Percentiles rank a stretch among this genome's conserved stretches.
Evolutionary conservation across 2,329 filamentous ascomycete genomes (phyloP).

Genomic region (Bipolaris sorokiniana): DNA sequence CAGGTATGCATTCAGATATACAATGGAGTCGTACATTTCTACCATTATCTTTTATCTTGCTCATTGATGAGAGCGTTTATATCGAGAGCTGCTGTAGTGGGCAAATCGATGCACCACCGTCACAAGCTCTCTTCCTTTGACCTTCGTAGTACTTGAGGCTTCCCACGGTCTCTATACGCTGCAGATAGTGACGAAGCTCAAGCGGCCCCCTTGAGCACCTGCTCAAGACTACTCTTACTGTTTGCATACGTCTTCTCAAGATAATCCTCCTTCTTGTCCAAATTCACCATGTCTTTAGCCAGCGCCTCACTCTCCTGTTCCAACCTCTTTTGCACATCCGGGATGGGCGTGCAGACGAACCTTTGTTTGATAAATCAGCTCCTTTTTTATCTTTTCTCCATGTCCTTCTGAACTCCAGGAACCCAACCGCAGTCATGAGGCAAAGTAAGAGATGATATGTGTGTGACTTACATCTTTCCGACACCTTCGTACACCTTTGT

Average conservation of each 20-base stretch:
- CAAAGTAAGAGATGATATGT: neutral
- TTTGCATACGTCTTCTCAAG: constrained; percentile 96
- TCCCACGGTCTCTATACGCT: neutral
- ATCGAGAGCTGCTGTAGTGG: neutral
- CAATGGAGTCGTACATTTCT: neutral
- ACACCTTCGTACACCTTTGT: constrained; percentile 92
- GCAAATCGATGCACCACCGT: neutral
- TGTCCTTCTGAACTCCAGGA: too few species aligned
- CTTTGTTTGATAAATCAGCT: constrained; percentile 55
- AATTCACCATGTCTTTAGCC: constrained; percentile 76
- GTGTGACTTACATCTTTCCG: constrained; percentile 81
- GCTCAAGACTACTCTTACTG: constrained; percentile 86
- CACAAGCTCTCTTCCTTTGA: neutral
- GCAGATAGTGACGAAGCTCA: constrained; percentile 13
- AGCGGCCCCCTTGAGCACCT: constrained; percentile 69
- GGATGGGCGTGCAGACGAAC: constrained; percentile 82
- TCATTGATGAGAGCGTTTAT: too few species aligned
- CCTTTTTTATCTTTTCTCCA: neutral
- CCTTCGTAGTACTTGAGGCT: neutral
- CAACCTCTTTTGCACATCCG: constrained; percentile 76
- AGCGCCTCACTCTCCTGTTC: constrained; percentile 74
- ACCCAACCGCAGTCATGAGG: neutral
- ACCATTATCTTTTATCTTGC: neutral
- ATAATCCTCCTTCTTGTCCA: constrained; percentile 90
- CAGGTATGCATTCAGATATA: neutral